phyloP scores from a whole-genome alignment of 805 yeast species.

The Lachancea thermotolerans region DNA sequence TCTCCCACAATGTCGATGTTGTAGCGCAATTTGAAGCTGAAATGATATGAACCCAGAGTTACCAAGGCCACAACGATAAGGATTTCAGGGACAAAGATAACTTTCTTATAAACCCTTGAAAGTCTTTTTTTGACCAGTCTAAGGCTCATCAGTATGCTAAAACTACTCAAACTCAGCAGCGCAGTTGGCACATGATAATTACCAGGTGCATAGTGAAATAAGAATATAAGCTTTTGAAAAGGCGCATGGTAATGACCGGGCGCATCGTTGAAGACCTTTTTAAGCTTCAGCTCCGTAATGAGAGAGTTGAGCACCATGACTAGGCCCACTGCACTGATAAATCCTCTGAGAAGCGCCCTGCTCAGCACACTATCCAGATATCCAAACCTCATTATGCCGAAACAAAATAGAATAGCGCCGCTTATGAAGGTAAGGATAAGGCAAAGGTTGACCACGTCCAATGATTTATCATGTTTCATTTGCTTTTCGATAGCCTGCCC shows the following conservation, averaged over 20 bases:
- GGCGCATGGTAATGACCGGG: slow-evolving; percentile 63
- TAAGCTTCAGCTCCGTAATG: slow-evolving; percentile 66
- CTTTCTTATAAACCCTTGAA: slow-evolving; percentile 32
- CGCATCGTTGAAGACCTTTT: slow-evolving; percentile 37
- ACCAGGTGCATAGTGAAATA: slow-evolving; percentile 39
- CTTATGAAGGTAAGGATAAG: slow-evolving; percentile 66
- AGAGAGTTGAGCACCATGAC: slow-evolving; percentile 75
- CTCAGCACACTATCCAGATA: slow-evolving; percentile 76
- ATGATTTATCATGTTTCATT: slow-evolving; percentile 36
- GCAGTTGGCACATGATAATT: slow-evolving; percentile 55
- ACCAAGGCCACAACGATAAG: slow-evolving; percentile 61
- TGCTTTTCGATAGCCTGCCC: slow-evolving; percentile 71
- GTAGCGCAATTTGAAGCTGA: slow-evolving; percentile 40
- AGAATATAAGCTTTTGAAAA: slow-evolving; percentile 55
- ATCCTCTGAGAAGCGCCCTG: slow-evolving; percentile 71
- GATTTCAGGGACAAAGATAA: slow-evolving; percentile 78
- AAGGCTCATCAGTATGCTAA: slow-evolving; percentile 39
- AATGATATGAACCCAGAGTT: slow-evolving; percentile 43
- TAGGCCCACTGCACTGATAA: slow-evolving; percentile 77
- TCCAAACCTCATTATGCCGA: slow-evolving; percentile 81
- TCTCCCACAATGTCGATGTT: slow-evolving; percentile 70
- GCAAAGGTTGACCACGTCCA: slow-evolving; percentile 49
- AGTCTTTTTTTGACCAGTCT: slow-evolving; percentile 38
- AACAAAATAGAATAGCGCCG: slow-evolving; percentile 63
- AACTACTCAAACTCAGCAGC: slow-evolving; percentile 48